These are phyloP conservation scores for Aspergillus mulundensis DNA, from an alignment of 495 filamentous ascomycete species.

Conservation along the genomic window DNA sequence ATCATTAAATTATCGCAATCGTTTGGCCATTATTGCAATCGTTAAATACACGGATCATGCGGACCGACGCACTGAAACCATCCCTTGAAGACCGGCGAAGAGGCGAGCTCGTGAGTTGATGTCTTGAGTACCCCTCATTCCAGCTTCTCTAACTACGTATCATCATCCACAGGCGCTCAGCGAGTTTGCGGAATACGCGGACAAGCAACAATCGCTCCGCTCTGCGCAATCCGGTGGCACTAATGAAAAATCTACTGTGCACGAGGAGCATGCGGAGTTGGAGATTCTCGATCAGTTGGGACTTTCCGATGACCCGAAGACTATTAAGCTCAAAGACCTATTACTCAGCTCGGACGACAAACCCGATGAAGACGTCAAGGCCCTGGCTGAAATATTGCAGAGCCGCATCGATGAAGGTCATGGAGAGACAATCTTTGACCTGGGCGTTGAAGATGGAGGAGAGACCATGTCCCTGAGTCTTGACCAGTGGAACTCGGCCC, in stretches of 20 bases:
- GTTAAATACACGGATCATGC: slow-evolving; percentile 22
- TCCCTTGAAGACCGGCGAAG: slow-evolving; percentile 72
- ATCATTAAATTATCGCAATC: neutral
- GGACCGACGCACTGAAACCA: slow-evolving; percentile 48
- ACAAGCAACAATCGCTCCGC: slow-evolving; percentile 80
- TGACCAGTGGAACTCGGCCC: slow-evolving; percentile 74
- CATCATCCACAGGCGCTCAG: slow-evolving; percentile 68
- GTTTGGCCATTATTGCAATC: neutral
- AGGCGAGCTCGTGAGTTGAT: slow-evolving; percentile 70
- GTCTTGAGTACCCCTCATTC: neutral
- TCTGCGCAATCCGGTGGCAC: slow-evolving; percentile 39
- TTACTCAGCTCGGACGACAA: slow-evolving; percentile 62
- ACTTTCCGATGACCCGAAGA: slow-evolving; percentile 70
- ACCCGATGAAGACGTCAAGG: slow-evolving; percentile 54
- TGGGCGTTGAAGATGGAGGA: slow-evolving; percentile 88
- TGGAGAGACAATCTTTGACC: slow-evolving; percentile 86
- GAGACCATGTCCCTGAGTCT: slow-evolving; percentile 82
- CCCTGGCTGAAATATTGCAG: slow-evolving; percentile 58
- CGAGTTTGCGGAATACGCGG: slow-evolving; percentile 97
- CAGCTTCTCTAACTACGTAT: slow-evolving; percentile 5
- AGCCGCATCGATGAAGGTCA: slow-evolving; percentile 77
- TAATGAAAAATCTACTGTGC: slow-evolving; percentile 38
- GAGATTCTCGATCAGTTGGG: slow-evolving; percentile 86
- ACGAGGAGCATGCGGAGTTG: slow-evolving; percentile 82
- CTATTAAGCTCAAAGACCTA: slow-evolving; percentile 68